These are phyloP conservation scores for Schizothecium vesticola DNA, from an alignment of 495 filamentous ascomycete species.

Conservation along the genomic window DNA sequence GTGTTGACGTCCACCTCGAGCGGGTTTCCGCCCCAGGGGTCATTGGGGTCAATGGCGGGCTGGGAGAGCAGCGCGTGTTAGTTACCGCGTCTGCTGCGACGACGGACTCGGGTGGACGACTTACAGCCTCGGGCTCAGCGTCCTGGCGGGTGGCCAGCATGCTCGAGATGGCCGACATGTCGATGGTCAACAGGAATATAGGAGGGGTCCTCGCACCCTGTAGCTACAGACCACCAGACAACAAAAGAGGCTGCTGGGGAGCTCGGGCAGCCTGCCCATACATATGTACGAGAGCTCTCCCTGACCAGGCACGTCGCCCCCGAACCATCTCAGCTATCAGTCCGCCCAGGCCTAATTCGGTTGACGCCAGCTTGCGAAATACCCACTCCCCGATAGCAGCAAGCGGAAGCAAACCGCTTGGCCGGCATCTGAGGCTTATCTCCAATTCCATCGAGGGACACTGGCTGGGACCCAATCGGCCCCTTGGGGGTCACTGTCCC, in stretches of 20 bases:
- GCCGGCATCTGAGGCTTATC: background rate
- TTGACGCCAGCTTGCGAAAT: background rate
- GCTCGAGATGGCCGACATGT: background rate
- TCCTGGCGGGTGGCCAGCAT: conserved; percentile 9
- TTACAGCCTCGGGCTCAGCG: background rate
- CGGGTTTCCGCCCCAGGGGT: conserved; percentile 10
- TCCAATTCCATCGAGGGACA: background rate
- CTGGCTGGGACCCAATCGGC: background rate
- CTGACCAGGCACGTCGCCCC: background rate
- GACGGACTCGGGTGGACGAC: background rate
- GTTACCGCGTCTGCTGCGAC: background rate
- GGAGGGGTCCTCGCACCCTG: background rate
- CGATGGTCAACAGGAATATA: background rate
- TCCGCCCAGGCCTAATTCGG: background rate
- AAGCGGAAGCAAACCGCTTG: background rate
- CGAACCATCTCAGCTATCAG: background rate
- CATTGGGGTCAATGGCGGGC: background rate
- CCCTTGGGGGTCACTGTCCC: background rate
- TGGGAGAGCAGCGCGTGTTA: background rate
- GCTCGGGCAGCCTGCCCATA: background rate
- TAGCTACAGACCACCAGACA: background rate
- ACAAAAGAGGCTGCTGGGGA: background rate
- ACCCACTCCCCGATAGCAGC: background rate
- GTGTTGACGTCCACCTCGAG: conserved; percentile 12
- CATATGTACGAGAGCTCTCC: background rate